Conservation (phyloP, 2,329 filamentous ascomycete species). For the Keithomyces neogunnii region DNA sequence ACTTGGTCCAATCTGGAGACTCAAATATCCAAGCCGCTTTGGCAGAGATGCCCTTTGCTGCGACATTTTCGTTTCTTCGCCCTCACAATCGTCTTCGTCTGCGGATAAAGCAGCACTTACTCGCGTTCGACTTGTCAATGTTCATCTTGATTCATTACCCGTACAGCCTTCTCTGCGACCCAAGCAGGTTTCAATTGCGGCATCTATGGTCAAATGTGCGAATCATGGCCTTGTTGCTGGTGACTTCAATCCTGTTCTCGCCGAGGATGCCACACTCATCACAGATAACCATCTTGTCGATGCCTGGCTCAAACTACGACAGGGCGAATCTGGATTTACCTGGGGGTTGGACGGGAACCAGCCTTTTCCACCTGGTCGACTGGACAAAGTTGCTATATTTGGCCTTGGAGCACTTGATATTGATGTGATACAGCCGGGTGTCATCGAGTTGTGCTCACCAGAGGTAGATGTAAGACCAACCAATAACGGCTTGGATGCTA, state of each 20-base stretch:
- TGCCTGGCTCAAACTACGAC: slow-evolving; percentile 22
- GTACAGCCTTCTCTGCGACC: slow-evolving; percentile 20
- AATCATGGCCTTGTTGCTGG: slow-evolving; percentile 26
- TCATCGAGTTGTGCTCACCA: neutral
- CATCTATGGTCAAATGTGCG: slow-evolving; percentile 16
- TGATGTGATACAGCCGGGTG: slow-evolving; percentile 10
- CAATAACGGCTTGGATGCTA: neutral
- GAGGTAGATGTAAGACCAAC: too few species aligned
- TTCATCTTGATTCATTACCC: slow-evolving; percentile 28
- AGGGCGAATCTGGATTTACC: slow-evolving; percentile 23
- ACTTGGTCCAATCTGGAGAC: slow-evolving; percentile 23
- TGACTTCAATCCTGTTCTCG: slow-evolving; percentile 30
- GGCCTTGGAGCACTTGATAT: slow-evolving; percentile 15
- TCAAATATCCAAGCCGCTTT: slow-evolving; percentile 22
- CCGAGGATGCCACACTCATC: slow-evolving; percentile 23
- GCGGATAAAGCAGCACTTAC: neutral
- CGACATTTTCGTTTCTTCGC: slow-evolving; percentile 17
- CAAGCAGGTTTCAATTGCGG: slow-evolving; percentile 19
- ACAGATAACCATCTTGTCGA: slow-evolving; percentile 23
- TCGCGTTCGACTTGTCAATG: slow-evolving; percentile 25
- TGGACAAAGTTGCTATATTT: slow-evolving; percentile 28
- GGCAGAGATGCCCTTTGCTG: slow-evolving; percentile 26
- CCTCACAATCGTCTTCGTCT: neutral
- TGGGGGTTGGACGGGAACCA: slow-evolving; percentile 27
- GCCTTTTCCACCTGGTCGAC: slow-evolving; percentile 21